A percentile compares a stretch with the other conserved stretches of the same genome.
Conservation (phyloP, 495 filamentous ascomycete genomes). For the Penicillium salamii region DNA sequence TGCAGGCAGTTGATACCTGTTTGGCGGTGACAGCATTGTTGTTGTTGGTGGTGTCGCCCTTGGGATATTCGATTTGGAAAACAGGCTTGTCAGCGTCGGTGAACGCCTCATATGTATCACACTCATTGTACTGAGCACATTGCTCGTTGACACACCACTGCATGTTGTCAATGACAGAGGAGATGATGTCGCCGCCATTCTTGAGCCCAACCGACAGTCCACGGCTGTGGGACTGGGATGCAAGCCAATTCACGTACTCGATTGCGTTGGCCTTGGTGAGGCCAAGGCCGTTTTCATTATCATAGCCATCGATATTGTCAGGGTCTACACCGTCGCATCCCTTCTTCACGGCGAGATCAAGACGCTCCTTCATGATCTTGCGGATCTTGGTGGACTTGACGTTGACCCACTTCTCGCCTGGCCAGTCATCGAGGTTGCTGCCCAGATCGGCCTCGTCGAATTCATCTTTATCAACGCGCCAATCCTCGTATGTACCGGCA, state of each 20-base stretch:
- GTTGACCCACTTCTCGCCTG: slow-evolving; percentile 65
- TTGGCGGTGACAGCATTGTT: slow-evolving; percentile 27
- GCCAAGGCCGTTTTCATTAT: slow-evolving; percentile 52
- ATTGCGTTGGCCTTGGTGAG: slow-evolving; percentile 54
- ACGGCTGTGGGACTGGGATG: slow-evolving; percentile 44
- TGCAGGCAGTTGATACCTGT: slow-evolving; percentile 33
- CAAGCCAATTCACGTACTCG: slow-evolving; percentile 58
- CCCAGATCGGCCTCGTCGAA: slow-evolving; percentile 55
- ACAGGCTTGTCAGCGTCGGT: slow-evolving; percentile 61
- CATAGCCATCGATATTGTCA: slow-evolving; percentile 69
- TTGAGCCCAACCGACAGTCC: slow-evolving; percentile 61
- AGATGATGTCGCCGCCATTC: slow-evolving; percentile 60
- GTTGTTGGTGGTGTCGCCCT: slow-evolving; percentile 39
- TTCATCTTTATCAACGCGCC: slow-evolving; percentile 50
- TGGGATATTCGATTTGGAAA: slow-evolving; percentile 71
- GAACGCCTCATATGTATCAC: slow-evolving; percentile 55
- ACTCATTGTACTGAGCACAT: slow-evolving; percentile 60
- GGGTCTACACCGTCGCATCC: slow-evolving; percentile 71
- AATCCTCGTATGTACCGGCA: slow-evolving; percentile 62
- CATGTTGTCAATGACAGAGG: slow-evolving; percentile 51
- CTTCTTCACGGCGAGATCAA: slow-evolving; percentile 55
- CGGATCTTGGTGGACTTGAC: slow-evolving; percentile 54
- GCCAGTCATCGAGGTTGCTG: slow-evolving; percentile 56
- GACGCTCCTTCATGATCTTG: slow-evolving; percentile 56
- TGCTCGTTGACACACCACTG: slow-evolving; percentile 74